Evolutionary conservation across 805 yeast genomes (phyloP), one percentile per base, ranked within the genome.

Genomic region (Teunomyces funiuensis): DNA sequence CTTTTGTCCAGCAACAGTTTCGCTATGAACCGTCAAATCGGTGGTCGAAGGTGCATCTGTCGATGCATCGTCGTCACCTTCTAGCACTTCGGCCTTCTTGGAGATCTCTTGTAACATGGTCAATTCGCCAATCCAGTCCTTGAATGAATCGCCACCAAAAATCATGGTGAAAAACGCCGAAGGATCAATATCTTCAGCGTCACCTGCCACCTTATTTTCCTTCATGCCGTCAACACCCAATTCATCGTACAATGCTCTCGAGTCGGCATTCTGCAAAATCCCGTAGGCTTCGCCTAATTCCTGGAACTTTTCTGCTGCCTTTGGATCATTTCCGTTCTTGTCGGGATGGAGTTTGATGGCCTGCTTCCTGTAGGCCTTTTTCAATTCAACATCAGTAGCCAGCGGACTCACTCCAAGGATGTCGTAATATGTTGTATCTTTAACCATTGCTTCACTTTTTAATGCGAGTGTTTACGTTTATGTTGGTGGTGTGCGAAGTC

Each of bases 331-430:
- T n/a, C 95, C 96, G 57, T 91, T 88, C 69, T 93, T 93, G 62
- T 93, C 99, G 1, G 99, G 99, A 62, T 91, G 99, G 38, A 87
- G 85, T 43, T 72, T 74, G 63, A 91, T 85, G 6, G 98, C 98
- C 61, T 82, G 81, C 60, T 85, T 86, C 47, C 99, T 76, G 64
- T 93, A 93, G 0, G 97, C 96, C 61, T 88, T 88, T 65, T 93
- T 93, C 63, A 93, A 87, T 49, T 93, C 96, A 8, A 78, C 70
- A 4, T 82, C 82, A 0, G 85, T 75, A 14, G 97, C 97, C 9
- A 77, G 77, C 15, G 82, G 74, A 18, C 65, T 52, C 13, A 91
- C 83, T 27, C 79, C 86, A 37, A 93, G 69, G 11, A 82, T 63
- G 50, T 93, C 99, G 63, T 93, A 93, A 64, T 91, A 93, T 8